Evolutionary conservation across 345 rosid genomes (phyloP).

Genomic region (Gossypium arboreum): DNA sequence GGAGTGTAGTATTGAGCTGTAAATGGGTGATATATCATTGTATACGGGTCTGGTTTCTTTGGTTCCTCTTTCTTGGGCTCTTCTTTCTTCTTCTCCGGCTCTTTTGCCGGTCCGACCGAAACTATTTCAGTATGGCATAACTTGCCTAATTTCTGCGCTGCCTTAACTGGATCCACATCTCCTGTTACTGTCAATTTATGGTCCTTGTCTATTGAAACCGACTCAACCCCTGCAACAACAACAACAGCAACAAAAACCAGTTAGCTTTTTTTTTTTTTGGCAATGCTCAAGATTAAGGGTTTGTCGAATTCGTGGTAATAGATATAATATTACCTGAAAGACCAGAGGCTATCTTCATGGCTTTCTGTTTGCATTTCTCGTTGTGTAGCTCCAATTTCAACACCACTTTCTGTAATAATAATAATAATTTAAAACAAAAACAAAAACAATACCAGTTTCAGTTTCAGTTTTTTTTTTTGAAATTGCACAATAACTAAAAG

Average conservation of each 20-base stretch:
- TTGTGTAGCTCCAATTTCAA: constrained; percentile 37
- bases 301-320: too few species aligned
- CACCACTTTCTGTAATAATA: constrained; percentile 44
- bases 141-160: constrained; percentile 52
- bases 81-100: constrained; percentile 52
- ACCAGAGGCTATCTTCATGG: constrained; percentile 43
- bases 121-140: constrained; percentile 40
- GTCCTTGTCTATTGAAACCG: constrained; percentile 53
- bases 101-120: constrained; percentile 58
- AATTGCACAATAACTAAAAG: too few species aligned
- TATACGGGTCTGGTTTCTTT: constrained; percentile 12
- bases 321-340: constrained; percentile 34
- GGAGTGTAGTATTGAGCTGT: not conserved
- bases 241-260: not conserved
- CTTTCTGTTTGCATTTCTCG: constrained; percentile 46
- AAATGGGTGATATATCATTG: not conserved
- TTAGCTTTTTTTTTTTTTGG: not conserved
- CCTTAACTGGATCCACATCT: constrained; percentile 36
- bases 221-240: constrained; percentile 42
- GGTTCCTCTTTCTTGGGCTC: constrained; percentile 30
- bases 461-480: not conserved
- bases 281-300: not conserved
- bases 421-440: not conserved
- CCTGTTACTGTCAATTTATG: constrained; percentile 56
- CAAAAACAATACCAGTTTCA: not conserved